Evolutionary conservation across 2,329 filamentous ascomycete species (phyloP).

Genomic region (Xylariaceae sp.): DNA sequence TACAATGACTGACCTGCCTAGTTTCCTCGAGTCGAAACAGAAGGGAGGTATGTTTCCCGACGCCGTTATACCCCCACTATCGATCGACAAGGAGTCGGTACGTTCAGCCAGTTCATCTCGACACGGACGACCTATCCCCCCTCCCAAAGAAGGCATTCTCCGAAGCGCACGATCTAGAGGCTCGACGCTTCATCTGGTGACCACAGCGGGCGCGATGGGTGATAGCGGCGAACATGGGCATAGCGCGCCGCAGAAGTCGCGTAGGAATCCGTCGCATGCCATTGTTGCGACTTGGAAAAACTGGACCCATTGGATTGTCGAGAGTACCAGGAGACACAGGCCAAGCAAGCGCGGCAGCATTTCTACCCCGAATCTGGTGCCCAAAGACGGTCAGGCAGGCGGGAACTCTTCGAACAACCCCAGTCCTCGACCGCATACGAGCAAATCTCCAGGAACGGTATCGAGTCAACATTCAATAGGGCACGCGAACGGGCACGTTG

Average conservation of each 20-base stretch:
- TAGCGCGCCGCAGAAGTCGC: conserved; percentile 41
- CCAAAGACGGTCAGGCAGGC: conserved; percentile 42
- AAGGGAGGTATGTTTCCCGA: conserved; percentile 39
- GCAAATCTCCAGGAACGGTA: conserved; percentile 47
- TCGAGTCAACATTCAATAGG: conserved; percentile 37
- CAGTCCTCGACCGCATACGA: conserved; percentile 55
- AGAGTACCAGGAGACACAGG: conserved; percentile 50
- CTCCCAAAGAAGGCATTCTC: conserved; percentile 74
- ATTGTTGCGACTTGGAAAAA: conserved; percentile 59
- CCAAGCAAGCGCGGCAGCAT: conserved; percentile 48
- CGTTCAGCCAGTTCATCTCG: conserved; percentile 73
- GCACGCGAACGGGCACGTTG: conserved; percentile 47
- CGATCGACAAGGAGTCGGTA: conserved; percentile 72
- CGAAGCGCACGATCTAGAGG: conserved; percentile 68
- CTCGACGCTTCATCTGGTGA: conserved; percentile 82
- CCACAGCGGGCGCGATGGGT: conserved; percentile 50
- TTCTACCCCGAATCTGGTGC: conserved; percentile 55
- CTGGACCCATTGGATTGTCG: conserved; percentile 59
- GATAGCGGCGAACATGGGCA: conserved; percentile 29
- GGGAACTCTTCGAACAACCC: conserved; percentile 45
- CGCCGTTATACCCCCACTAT: conserved; percentile 56
- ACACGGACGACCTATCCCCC: conserved; percentile 68
- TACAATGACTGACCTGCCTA: conserved; percentile 67
- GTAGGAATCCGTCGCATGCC: conserved; percentile 53
- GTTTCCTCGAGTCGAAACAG: conserved; percentile 59